phyloP scores from a whole-genome alignment of 202 grass and related monocot genomes.

The Zizania palustris region DNA sequence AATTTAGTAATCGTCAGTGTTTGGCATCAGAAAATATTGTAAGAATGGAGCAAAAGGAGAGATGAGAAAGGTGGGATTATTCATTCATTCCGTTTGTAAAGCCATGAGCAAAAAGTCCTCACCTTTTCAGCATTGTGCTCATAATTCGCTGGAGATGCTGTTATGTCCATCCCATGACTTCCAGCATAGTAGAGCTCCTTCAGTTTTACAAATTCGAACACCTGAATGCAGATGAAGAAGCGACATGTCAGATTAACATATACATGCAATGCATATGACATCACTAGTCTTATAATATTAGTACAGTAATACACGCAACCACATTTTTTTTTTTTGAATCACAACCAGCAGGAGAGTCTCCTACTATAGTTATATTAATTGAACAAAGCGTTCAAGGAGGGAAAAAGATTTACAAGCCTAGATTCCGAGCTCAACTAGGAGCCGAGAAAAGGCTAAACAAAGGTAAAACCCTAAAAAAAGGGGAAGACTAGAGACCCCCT shows the following conservation, averaged over 20 bases:
- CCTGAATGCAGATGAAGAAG: constrained; percentile 42
- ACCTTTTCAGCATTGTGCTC: constrained; percentile 44
- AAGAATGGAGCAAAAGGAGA: background rate
- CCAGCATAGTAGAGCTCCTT: constrained; percentile 84
- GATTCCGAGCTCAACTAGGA: no score
- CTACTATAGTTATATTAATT: no score
- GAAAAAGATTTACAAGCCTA: no score
- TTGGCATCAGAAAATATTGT: background rate
- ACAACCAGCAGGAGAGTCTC: no score
- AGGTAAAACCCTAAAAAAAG: no score
- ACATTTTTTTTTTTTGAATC: no score
- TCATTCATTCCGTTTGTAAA: constrained; percentile 3
- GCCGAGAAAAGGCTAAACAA: no score
- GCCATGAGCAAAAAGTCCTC: constrained; percentile 30
- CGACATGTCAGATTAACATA: constrained; percentile 27
- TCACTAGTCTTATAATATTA: background rate
- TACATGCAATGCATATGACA: constrained; percentile 12
- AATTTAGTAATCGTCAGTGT: constrained; percentile 10
- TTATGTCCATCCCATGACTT: constrained; percentile 94
- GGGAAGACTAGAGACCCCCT: no score
- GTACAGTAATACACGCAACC: constrained; percentile 7
- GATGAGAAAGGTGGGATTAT: background rate
- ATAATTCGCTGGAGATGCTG: constrained; percentile 54
- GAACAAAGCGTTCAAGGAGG: no score
- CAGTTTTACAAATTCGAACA: constrained; percentile 85